Evolutionary conservation across 192 early-diverging fungal species (phyloP).

Genomic region (Linnemannia zychae): DNA sequence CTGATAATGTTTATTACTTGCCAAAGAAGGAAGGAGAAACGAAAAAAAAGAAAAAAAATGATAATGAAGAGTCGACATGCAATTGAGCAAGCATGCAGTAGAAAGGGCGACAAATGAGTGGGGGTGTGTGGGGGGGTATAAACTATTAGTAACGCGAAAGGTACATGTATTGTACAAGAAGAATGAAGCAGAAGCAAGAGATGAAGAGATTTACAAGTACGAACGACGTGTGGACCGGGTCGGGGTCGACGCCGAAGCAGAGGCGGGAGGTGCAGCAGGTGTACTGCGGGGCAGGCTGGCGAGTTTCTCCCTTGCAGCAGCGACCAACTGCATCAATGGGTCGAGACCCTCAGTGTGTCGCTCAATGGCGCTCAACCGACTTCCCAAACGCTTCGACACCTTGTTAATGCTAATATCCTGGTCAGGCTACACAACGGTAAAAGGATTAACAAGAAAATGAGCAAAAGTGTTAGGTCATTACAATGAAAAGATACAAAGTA

Average conservation of each 20-base stretch:
- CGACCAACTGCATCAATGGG: conserved; percentile 32
- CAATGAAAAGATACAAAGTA: background rate
- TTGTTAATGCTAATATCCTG: conserved; percentile 50
- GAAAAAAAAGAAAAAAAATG: too few species aligned
- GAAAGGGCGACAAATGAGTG: too few species aligned
- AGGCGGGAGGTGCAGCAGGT: background rate
- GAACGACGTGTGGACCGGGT: background rate
- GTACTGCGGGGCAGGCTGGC: conserved; percentile 5
- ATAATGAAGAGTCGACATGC: too few species aligned
- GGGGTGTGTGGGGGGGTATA: background rate
- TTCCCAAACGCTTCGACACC: conserved; percentile 40
- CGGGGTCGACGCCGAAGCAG: background rate
- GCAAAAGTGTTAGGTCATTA: background rate
- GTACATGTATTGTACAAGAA: background rate
- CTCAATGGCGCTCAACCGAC: conserved; percentile 29
- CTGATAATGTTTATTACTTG: too few species aligned
- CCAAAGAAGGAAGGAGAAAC: too few species aligned
- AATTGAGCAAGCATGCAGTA: too few species aligned
- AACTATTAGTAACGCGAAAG: background rate
- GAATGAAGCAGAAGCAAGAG: background rate
- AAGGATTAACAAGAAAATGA: background rate
- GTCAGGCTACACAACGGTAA: conserved; percentile 29
- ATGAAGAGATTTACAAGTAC: background rate
- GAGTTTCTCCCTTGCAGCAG: conserved; percentile 32
- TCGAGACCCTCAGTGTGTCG: conserved; percentile 33